phyloP scores from a whole-genome alignment of 192 early-diverging fungal genomes.

The Coemansia sp. region DNA sequence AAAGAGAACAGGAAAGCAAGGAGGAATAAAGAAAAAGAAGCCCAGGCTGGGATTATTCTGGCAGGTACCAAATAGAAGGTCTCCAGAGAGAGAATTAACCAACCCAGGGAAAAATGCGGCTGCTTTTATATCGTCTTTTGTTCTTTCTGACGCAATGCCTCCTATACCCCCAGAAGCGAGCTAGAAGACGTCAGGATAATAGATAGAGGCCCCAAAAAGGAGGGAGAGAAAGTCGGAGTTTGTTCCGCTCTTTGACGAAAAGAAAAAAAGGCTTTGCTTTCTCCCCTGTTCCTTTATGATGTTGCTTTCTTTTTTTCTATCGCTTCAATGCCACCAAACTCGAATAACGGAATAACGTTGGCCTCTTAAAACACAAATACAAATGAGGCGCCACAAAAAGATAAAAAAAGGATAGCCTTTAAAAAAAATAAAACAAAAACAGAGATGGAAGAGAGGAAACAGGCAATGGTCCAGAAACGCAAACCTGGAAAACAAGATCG shows the following conservation, averaged over 20 bases:
- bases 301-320: not conserved
- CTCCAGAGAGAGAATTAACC: not conserved
- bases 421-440: not conserved
- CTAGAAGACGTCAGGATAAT: slow-evolving; percentile 5
- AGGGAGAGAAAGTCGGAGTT: not conserved
- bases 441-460: not conserved
- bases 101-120: not conserved
- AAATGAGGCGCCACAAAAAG: not conserved
- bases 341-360: too few relatives aligned
- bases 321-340: not conserved
- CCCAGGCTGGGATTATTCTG: not conserved
- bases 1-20: slow-evolving; percentile 9
- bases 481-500: not conserved
- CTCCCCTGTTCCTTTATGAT: not conserved
- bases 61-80: not conserved
- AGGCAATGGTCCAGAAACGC: not conserved
- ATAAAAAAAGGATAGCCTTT: not conserved
- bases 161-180: not conserved
- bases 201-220: not conserved
- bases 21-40: slow-evolving; percentile 1
- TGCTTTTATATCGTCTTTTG: not conserved
- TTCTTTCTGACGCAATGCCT: slow-evolving; percentile 4
- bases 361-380: not conserved
- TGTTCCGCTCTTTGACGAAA: not conserved
- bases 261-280: not conserved